A percentile compares a stretch with the other conserved stretches of the same genome.
These are phyloP conservation scores for Candida easanensis DNA, from an alignment of 805 yeast species.

Conservation along the genomic window DNA sequence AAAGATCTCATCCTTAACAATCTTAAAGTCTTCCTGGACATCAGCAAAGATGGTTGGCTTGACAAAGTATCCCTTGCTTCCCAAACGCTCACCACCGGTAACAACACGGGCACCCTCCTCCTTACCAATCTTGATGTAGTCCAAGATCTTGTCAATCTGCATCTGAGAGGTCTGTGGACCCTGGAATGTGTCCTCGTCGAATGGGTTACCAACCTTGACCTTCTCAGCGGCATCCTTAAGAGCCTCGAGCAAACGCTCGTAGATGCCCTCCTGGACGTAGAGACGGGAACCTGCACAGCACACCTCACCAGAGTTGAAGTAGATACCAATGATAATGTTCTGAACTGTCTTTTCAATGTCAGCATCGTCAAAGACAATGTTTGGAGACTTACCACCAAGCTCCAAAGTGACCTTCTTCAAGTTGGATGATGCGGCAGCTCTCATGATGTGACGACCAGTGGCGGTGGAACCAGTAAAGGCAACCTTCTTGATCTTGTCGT, in stretches of 20 bases:
- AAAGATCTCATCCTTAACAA: constrained; percentile 87
- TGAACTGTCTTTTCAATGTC: constrained; percentile 63
- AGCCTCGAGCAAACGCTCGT: constrained; percentile 61
- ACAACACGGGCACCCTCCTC: constrained; percentile 67
- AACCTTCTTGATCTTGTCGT: constrained; percentile 80
- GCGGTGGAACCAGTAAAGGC: constrained; percentile 96
- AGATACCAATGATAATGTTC: constrained; percentile 70
- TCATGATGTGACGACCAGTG: constrained; percentile 74
- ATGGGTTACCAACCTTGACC: constrained; percentile 76
- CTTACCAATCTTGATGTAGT: constrained; percentile 62
- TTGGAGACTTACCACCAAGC: constrained; percentile 89
- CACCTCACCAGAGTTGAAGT: constrained; percentile 88
- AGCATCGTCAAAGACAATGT: constrained; percentile 77
- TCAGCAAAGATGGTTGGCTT: constrained; percentile 86
- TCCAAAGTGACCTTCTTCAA: constrained; percentile 81
- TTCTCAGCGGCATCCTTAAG: constrained; percentile 47
- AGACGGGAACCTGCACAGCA: constrained; percentile 92
- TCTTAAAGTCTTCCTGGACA: constrained; percentile 67
- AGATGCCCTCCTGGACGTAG: constrained; percentile 71
- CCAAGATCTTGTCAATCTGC: constrained; percentile 64
- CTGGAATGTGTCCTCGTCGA: constrained; percentile 64
- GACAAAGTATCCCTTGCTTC: constrained; percentile 67
- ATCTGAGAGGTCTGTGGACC: constrained; percentile 73
- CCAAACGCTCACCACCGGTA: constrained; percentile 78
- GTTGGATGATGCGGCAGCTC: constrained; percentile 64